A percentile compares a stretch with the other conserved stretches of the same genome.
These are phyloP conservation scores for Celoporthe dispersa DNA, from an alignment of 2,329 filamentous ascomycete genomes.

Conservation along the genomic window DNA sequence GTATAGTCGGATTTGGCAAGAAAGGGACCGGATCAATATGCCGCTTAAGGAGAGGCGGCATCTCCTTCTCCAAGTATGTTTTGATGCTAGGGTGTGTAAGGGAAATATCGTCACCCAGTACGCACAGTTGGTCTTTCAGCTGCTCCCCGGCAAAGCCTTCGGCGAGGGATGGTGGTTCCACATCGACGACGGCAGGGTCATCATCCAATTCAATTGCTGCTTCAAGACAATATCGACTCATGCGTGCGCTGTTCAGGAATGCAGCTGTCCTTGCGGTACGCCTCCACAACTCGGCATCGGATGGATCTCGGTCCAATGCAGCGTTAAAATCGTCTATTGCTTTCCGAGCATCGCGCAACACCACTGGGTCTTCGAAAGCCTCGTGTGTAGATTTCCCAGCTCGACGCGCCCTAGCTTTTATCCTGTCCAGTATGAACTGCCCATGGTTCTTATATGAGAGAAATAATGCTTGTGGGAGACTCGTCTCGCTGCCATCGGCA, in stretches of 20 bases:
- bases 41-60: constrained; percentile 56
- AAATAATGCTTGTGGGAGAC: constrained; percentile 86
- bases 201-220: constrained; percentile 70
- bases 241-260: constrained; percentile 59
- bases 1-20: constrained; percentile 56
- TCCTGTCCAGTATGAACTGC: constrained; percentile 82
- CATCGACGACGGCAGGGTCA: constrained; percentile 64
- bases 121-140: constrained; percentile 57
- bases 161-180: constrained; percentile 65
- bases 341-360: constrained; percentile 45
- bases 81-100: constrained; percentile 64
- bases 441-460: constrained; percentile 95
- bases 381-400: constrained; percentile 34
- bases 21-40: constrained; percentile 67
- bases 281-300: constrained; percentile 70
- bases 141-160: constrained; percentile 68
- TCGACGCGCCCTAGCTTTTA: constrained; percentile 55
- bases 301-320: constrained; percentile 67
- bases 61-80: constrained; percentile 57
- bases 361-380: constrained; percentile 44
- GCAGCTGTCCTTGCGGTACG: constrained; percentile 61
- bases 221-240: constrained; percentile 67
- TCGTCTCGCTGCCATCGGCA: constrained; percentile 77
- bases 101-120: constrained; percentile 60
- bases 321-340: constrained; percentile 61